Evolutionary conservation across 805 yeast genomes (phyloP).

Genomic region (Starmera caribaea): DNA sequence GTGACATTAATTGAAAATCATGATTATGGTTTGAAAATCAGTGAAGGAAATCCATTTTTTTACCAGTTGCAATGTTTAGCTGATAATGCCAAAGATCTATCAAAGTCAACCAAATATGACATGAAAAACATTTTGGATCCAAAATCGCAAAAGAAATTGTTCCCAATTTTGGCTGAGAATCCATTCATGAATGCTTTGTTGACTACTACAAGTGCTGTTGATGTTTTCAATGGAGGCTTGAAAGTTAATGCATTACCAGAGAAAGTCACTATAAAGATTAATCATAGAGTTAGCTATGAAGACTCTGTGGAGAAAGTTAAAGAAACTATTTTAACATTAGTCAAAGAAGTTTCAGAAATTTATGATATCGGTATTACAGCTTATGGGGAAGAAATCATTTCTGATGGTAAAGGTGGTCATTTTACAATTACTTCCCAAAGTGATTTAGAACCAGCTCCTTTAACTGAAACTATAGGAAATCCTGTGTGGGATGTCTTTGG

Average conservation of each 20-base stretch:
- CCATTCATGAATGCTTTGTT: slow-evolving; percentile 23
- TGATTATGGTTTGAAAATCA: slow-evolving; percentile 36
- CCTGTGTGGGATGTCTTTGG: background rate
- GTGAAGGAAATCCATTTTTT: slow-evolving; percentile 50
- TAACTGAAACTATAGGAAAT: background rate
- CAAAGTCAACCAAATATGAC: no score
- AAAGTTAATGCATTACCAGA: slow-evolving; percentile 62
- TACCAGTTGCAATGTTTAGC: slow-evolving; percentile 52
- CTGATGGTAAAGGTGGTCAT: background rate
- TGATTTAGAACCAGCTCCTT: background rate
- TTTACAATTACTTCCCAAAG: background rate
- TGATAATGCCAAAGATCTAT: no score
- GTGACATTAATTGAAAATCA: slow-evolving; percentile 44
- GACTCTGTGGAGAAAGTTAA: slow-evolving; percentile 24
- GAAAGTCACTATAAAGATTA: slow-evolving; percentile 33
- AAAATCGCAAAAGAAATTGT: no score
- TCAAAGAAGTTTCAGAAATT: slow-evolving; percentile 27
- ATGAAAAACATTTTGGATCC: no score
- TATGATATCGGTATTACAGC: slow-evolving; percentile 20
- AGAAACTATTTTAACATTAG: slow-evolving; percentile 15
- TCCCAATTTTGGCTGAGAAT: slow-evolving; percentile 30
- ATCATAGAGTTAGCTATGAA: slow-evolving; percentile 46
- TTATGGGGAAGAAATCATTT: background rate
- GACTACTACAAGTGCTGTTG: slow-evolving; percentile 29
- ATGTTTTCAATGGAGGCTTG: slow-evolving; percentile 49